Base-by-base conservation (phyloP, 1,284 basidiomycete species). In the Sanguinoderma infundibulare region DNA sequence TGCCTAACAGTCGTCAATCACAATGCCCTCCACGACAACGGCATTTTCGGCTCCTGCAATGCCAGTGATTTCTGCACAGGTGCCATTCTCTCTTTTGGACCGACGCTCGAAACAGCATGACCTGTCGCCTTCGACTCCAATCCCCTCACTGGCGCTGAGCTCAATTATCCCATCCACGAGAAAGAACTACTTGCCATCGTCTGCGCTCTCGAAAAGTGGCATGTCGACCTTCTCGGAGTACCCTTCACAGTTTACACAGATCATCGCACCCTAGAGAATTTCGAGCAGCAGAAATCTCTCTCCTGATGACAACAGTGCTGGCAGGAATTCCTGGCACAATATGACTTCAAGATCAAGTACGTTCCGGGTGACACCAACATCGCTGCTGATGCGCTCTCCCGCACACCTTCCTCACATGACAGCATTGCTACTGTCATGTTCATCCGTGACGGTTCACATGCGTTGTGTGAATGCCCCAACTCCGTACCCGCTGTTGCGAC, bases 181-280 rank as follows among this genome's bases (percentile, higher is more conserved):
- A 66, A 68, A 46, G 71, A 74, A 40, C 59, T 72, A 0, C 52
- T 74, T 0, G 71, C 70, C 0, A 65, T 70, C 64, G 62, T 69
- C 28, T 63, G 54, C 55, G 35, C 61, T 12, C 53, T 67, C 32
- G 56, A 67, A 36, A 77, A 77, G 38, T 83, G 76, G 74, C 34
- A 69, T 0, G 49, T 63, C 0, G 69, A 77, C 17, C 65, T 82
- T 0, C 42, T 81, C 0, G 78, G 78, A 0, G 47, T 59, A 0
- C 68, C 57, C 0, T 73, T 82, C 42, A 50, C 56, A 0, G 66
- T 82, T 1, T 74, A 72, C 51, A 80, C 78, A 0, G 77, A 82
- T 61, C 81, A 84, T 58, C 49, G 67, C 0, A 80, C 76, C 0
- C 68, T 83, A 0, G 69, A 79, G 35, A 72, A 76, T 55, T 79